Evolutionary conservation across 148 eudicot genomes (phyloP), one percentile per base, ranked within the genome.

Genomic region (Cornus florida): DNA sequence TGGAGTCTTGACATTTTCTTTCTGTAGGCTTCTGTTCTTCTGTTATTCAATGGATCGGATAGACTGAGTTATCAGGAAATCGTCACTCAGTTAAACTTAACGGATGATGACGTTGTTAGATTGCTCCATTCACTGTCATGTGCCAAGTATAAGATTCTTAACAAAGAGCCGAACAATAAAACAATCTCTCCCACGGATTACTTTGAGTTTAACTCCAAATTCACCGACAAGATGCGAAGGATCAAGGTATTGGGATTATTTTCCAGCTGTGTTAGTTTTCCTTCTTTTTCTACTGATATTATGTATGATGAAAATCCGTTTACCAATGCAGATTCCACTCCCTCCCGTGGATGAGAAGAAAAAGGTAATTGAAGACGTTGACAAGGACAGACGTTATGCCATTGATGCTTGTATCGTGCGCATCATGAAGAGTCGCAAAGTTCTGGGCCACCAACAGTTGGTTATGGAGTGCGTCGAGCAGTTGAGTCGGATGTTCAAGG

Each of bases 271-370:
- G 22, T 16, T 5, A 10, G 19, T 76, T 8, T 50, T 12, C 53
- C 3, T 48, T 43, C 23, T 32, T 64, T 38, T 48, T 76, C 11
- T 11, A 28, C 16, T 66, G 72, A 76, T 67, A 31, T 53, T 50
- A 46, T 31, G 31, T 10, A 66, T 53, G 28, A n/a, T 53, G 73
- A 7, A 22, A 57, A 70, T 19, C 57, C 33, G 14, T 19, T 33
- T 72, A 33, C 12, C 4, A 57, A 67, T 80, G 80, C 83, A 86
- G 89, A 83, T 86, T 78, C 89, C 89, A 62, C 84, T 86, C 17
- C 89, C 89, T 56, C 89, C 89, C 6, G 89, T 86, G 35, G 89
- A 86, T 70, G 89, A 86, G 86, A 86, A 86, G 82, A 86, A 86
- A 69, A 86, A 86, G 84, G 89, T 86, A 5, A 81, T 86, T 75